Evolutionary conservation across 495 filamentous ascomycete genomes (phyloP).

Genomic region (Cercophora newfieldiana): DNA sequence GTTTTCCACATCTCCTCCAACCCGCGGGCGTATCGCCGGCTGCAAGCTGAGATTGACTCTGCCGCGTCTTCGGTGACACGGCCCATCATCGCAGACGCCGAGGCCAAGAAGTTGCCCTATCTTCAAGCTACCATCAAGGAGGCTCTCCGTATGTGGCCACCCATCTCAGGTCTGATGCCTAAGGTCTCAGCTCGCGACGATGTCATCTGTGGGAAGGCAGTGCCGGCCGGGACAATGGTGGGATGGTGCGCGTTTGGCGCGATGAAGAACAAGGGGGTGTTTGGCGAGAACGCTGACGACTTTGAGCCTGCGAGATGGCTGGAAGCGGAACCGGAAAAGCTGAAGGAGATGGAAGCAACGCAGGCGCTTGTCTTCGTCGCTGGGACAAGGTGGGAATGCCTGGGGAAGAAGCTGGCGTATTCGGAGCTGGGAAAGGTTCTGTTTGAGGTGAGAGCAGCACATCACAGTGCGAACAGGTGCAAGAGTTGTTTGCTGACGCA

Average conservation of each 20-base stretch:
- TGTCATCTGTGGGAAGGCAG: conserved; percentile 16
- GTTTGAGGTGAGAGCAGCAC: conserved; percentile 45
- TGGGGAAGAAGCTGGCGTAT: conserved; percentile 56
- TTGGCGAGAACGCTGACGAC: conserved; percentile 47
- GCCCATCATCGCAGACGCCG: conserved; percentile 15
- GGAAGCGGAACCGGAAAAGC: conserved; percentile 46
- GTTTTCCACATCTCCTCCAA: conserved; percentile 52
- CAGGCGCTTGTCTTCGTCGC: conserved; percentile 56
- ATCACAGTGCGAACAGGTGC: background rate
- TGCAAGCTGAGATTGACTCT: conserved; percentile 53
- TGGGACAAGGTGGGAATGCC: conserved; percentile 51
- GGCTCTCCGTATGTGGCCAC: conserved; percentile 46
- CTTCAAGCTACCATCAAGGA: conserved; percentile 50
- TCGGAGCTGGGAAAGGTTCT: conserved; percentile 56
- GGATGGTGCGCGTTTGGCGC: conserved; percentile 32
- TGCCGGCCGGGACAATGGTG: conserved; percentile 23
- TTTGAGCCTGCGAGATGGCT: conserved; percentile 48
- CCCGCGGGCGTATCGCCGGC: conserved; percentile 36
- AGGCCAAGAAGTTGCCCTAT: conserved; percentile 43
- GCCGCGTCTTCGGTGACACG: conserved; percentile 4
- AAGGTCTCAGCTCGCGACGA: conserved; percentile 23
- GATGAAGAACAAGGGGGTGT: conserved; percentile 51
- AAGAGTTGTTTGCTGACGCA: background rate
- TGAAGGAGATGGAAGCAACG: conserved; percentile 47
- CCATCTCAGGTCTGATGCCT: conserved; percentile 37